Conservation (phyloP, 2,329 filamentous ascomycete species). For the Erysiphe neolycopersici region DNA sequence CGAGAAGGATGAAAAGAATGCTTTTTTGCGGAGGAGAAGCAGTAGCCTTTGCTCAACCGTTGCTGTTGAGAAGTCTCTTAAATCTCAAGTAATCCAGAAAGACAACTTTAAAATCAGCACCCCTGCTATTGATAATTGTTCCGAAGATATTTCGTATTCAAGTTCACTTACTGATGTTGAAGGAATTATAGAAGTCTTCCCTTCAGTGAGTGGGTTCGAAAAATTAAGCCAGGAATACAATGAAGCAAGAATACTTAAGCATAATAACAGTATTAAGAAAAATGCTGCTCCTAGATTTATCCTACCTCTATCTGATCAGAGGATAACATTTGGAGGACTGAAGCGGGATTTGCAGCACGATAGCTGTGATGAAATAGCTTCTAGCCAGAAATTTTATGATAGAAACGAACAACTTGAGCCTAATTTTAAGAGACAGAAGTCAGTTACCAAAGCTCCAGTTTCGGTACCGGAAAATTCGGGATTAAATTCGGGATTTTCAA, state of each 20-base stretch:
- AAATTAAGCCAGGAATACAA: background rate
- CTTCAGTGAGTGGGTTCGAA: background rate
- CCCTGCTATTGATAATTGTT: background rate
- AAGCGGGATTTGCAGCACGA: background rate
- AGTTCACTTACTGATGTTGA: background rate
- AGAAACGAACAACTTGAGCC: background rate
- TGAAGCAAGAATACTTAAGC: background rate
- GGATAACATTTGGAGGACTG: background rate
- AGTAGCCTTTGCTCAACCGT: too few relatives aligned
- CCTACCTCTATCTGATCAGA: background rate
- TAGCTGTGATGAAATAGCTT: background rate
- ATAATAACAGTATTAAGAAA: background rate
- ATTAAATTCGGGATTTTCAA: background rate
- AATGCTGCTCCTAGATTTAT: too few relatives aligned
- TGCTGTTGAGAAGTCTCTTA: background rate
- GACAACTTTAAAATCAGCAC: background rate
- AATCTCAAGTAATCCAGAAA: background rate
- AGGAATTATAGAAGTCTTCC: background rate
- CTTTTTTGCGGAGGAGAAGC: too few relatives aligned
- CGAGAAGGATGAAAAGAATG: too few relatives aligned
- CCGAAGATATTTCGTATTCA: background rate
- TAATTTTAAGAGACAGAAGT: background rate
- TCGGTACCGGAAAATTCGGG: background rate
- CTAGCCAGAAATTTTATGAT: background rate
- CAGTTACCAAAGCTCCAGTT: background rate